phyloP scores from a whole-genome alignment of 169 alveolate species.

The Cardiosporidium cionae region DNA sequence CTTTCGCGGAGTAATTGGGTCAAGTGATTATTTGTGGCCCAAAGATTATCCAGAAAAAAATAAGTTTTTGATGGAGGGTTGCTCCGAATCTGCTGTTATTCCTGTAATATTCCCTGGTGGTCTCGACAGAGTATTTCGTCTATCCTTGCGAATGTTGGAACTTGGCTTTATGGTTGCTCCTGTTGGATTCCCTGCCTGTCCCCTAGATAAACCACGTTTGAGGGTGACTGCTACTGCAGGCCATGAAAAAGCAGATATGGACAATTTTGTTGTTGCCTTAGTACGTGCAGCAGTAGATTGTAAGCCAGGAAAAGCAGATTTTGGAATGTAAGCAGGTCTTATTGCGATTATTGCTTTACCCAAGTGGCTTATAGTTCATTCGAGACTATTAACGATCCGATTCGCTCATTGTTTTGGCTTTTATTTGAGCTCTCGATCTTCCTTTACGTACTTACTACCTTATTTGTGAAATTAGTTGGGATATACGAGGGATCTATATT shows the following conservation, averaged over 20 bases:
- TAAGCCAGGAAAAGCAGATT: conserved; percentile 35
- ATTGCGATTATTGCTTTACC: too few relatives aligned
- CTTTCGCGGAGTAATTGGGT: conserved; percentile 40
- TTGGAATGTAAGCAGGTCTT: too few relatives aligned
- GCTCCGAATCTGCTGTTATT: conserved; percentile 51
- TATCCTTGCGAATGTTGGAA: conserved; percentile 30
- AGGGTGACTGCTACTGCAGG: conserved; percentile 59
- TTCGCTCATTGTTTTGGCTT: too few relatives aligned
- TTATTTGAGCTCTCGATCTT: too few relatives aligned
- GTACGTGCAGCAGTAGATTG: conserved; percentile 43
- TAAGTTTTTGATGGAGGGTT: conserved; percentile 49
- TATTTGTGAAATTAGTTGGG: too few relatives aligned
- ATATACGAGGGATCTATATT: too few relatives aligned
- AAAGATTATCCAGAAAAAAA: conserved; percentile 49
- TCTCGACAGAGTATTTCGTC: conserved; percentile 44
- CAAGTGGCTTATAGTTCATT: too few relatives aligned
- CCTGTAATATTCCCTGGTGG: conserved; percentile 58
- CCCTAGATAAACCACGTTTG: conserved; percentile 47
- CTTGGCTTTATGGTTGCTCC: conserved; percentile 51
- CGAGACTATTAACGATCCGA: too few relatives aligned
- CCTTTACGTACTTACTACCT: too few relatives aligned
- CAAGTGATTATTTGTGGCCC: conserved; percentile 57
- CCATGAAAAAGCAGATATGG: conserved; percentile 44
- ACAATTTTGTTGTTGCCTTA: conserved; percentile 46
- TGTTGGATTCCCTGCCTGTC: conserved; percentile 61